Evolutionary conservation across 805 yeast genomes (phyloP).

Genomic region (Yarrowia sp.): DNA sequence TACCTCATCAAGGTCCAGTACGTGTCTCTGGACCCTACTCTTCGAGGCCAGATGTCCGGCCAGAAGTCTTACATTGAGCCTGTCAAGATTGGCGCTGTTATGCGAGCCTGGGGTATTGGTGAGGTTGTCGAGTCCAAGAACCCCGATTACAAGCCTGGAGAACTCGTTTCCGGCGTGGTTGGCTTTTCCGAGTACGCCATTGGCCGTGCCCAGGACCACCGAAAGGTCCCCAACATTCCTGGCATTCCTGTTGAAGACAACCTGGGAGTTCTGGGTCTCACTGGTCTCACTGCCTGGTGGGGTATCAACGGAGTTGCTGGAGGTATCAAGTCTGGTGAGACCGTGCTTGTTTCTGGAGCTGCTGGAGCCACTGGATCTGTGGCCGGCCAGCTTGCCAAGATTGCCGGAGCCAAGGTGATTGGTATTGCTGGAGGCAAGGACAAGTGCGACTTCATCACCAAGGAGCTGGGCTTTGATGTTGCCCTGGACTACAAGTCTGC

Average conservation of each 20-base stretch:
- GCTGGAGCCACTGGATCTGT: slow-evolving; percentile 92
- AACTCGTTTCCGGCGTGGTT: background rate
- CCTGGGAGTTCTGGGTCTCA: slow-evolving; percentile 25
- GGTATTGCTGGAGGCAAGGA: slow-evolving; percentile 79
- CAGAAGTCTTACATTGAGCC: slow-evolving; percentile 13
- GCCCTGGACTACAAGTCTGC: slow-evolving; percentile 45
- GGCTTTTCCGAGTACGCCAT: slow-evolving; percentile 21
- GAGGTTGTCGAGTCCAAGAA: slow-evolving; percentile 26
- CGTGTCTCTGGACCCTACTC: slow-evolving; percentile 26
- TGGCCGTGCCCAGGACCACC: background rate
- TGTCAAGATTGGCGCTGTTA: slow-evolving; percentile 14
- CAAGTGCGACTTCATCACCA: slow-evolving; percentile 59
- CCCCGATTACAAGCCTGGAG: slow-evolving; percentile 8
- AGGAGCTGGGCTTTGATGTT: slow-evolving; percentile 71
- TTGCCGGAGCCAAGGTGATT: slow-evolving; percentile 73
- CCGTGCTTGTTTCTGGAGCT: slow-evolving; percentile 79
- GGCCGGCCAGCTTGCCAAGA: slow-evolving; percentile 58
- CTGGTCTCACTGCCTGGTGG: slow-evolving; percentile 73
- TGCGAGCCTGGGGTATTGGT: slow-evolving; percentile 26
- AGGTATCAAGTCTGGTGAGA: slow-evolving; percentile 64
- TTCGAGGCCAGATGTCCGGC: slow-evolving; percentile 27
- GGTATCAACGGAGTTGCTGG: slow-evolving; percentile 61
- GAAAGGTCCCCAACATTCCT: slow-evolving; percentile 22
- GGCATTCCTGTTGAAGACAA: slow-evolving; percentile 22
- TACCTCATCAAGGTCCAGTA: slow-evolving; percentile 20